Conservation (phyloP, 495 filamentous ascomycete genomes). For the Hyaloscypha bicolor region DNA sequence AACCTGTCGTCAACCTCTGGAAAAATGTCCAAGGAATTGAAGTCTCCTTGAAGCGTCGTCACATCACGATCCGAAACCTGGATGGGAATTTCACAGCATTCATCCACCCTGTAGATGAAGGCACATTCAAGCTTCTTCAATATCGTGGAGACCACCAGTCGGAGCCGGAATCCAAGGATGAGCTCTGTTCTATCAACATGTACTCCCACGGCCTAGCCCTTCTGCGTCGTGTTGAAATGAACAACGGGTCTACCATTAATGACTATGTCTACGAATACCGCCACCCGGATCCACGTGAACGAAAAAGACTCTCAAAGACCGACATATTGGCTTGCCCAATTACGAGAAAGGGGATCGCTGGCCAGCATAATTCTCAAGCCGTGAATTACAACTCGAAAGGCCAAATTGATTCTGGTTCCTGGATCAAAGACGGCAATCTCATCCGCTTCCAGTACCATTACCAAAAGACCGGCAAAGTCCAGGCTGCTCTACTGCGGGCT, state of each 20-base stretch:
- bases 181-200: slow-evolving; percentile 48
- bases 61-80: slow-evolving; percentile 46
- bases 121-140: slow-evolving; percentile 49
- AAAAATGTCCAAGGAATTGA: slow-evolving; percentile 51
- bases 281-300: slow-evolving; percentile 14
- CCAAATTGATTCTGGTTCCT: slow-evolving; percentile 56
- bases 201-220: slow-evolving; percentile 53
- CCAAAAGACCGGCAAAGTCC: slow-evolving; percentile 56
- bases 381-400: slow-evolving; percentile 59
- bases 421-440: slow-evolving; percentile 55
- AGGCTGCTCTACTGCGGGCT: slow-evolving; percentile 58
- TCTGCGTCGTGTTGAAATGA: slow-evolving; percentile 50
- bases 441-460: slow-evolving; percentile 61
- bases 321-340: slow-evolving; percentile 36
- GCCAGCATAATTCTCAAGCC: slow-evolving; percentile 47
- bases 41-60: slow-evolving; percentile 47
- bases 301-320: not conserved
- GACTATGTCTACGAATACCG: slow-evolving; percentile 54
- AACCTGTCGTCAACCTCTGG: slow-evolving; percentile 47
- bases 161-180: slow-evolving; percentile 45
- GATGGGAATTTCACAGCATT: slow-evolving; percentile 52
- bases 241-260: slow-evolving; percentile 46
- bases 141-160: slow-evolving; percentile 48
- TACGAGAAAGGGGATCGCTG: slow-evolving; percentile 49
- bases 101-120: slow-evolving; percentile 42